phyloP scores from a whole-genome alignment of 2,329 filamentous ascomycete genomes.

The Rhytidhysteron rufulum region DNA sequence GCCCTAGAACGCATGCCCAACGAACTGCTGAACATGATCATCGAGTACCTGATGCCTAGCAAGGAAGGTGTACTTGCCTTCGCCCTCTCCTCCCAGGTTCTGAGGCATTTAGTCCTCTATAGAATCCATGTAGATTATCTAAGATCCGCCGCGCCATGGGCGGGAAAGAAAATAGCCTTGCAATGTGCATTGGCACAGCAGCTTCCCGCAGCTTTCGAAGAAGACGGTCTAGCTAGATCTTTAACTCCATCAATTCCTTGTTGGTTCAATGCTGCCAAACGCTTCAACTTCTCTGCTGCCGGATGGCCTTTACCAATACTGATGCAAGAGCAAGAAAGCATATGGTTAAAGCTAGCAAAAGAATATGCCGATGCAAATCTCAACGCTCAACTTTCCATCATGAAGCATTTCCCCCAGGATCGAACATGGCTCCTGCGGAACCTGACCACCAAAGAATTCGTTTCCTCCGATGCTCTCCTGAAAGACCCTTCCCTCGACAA shows the following conservation, averaged over 20 bases:
- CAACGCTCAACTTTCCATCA: slow-evolving; percentile 6
- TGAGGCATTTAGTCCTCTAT: slow-evolving; percentile 8
- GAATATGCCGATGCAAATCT: neutral
- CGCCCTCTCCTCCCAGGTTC: slow-evolving; percentile 5
- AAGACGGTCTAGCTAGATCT: neutral
- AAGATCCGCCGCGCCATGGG: slow-evolving; percentile 4
- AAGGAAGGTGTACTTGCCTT: slow-evolving; percentile 7
- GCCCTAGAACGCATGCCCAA: slow-evolving; percentile 7
- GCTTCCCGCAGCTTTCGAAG: neutral
- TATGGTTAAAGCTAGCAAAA: neutral
- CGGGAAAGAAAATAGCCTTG: slow-evolving; percentile 7
- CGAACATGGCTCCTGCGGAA: slow-evolving; percentile 11
- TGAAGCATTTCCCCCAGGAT: slow-evolving; percentile 6
- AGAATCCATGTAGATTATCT: slow-evolving; percentile 6
- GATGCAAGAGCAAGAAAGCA: neutral
- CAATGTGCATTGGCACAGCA: neutral
- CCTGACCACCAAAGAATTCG: slow-evolving; percentile 10
- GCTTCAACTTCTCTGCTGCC: neutral
- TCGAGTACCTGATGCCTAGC: neutral
- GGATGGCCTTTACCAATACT: neutral
- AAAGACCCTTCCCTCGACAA: neutral
- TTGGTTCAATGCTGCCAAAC: neutral
- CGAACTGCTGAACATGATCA: slow-evolving; percentile 9
- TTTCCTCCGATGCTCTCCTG: slow-evolving; percentile 10
- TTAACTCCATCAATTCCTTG: neutral